These are phyloP conservation scores for Plantago ovata DNA, from an alignment of 257 asterid genomes.

Conservation along the genomic window DNA sequence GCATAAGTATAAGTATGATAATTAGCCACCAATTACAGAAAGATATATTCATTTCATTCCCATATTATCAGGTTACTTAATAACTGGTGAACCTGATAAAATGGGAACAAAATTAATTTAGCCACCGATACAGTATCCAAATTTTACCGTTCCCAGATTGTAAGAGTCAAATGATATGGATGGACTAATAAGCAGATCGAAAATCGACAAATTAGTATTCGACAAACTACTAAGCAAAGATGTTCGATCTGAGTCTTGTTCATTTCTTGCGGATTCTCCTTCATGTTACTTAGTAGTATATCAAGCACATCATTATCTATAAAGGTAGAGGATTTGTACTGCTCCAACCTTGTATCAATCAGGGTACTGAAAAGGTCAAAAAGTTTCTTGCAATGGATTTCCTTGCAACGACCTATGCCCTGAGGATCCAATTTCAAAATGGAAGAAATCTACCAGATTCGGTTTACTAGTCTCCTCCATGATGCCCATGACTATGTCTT, in stretches of 20 bases:
- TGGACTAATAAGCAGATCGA: background rate
- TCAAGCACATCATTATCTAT: background rate
- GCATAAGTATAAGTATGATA: background rate
- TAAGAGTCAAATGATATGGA: background rate
- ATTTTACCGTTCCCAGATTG: no score
- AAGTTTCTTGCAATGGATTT: background rate
- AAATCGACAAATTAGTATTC: no score
- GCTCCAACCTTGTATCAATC: slow-evolving; percentile 1
- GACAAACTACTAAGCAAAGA: background rate
- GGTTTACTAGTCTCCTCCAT: background rate
- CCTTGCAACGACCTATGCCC: background rate
- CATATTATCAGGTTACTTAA: no score
- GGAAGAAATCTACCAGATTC: background rate
- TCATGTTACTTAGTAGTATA: background rate
- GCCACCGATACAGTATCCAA: no score
- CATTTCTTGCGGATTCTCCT: background rate
- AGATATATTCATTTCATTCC: no score
- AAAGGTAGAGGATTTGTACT: background rate
- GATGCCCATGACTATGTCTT: slow-evolving; percentile 2
- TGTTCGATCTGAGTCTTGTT: background rate
- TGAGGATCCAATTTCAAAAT: background rate
- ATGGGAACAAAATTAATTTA: no score
- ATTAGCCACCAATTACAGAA: no score
- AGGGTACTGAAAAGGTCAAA: background rate
- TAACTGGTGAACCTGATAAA: no score